Base-by-base conservation (phyloP, 2,329 filamentous ascomycete species). In the Venturia oleaginea region DNA sequence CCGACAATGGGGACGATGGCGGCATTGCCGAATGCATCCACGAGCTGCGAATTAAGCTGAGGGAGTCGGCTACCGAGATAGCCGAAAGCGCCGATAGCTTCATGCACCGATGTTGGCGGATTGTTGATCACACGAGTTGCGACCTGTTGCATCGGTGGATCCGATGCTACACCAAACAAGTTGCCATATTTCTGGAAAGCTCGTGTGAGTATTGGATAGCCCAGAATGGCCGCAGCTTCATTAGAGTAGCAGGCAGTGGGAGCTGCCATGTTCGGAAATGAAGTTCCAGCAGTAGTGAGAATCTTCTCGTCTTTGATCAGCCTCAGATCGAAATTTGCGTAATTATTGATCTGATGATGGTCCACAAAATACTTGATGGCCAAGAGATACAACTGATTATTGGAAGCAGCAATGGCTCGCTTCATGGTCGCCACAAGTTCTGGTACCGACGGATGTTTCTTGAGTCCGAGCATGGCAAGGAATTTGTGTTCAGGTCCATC, bases 161-260 rank as follows among this genome's bases (percentile, higher is more conserved):
- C 87, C 63, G 83, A 77, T n/a, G 84, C 83, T 5, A 99, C 92
- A 0, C 92, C 92, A 70, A 99, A 92, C 76, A 94, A 93, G 64
- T 82, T 80, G 19, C 92, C 90, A 78, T 97, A 91, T 13, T 83
- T 77, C 66, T 90, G 87, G n/a, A 97, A 81, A 67, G 94, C 90
- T 59, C 78, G 83, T 66, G 85, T 83, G 40, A 99, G 77, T 22
- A 96, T 88, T 32, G 86, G 81, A 71, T 96, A 97, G 0, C 90
- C 91, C 62, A 99, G 81, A 4, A 95, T 80, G 0, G 87, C 81
- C 27, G 90, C 90, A 51, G 83, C 83, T 46, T 88, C 84, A 69
- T 97, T 93, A 0, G 87, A 91, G 72, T 91, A 99, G 71, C 92
- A 97, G 65, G 86, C 84, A 1, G 83, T 84, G 0, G 93, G 92